phyloP scores from a whole-genome alignment of 2,329 filamentous ascomycete genomes.

The Ceratocystis cubensis region DNA sequence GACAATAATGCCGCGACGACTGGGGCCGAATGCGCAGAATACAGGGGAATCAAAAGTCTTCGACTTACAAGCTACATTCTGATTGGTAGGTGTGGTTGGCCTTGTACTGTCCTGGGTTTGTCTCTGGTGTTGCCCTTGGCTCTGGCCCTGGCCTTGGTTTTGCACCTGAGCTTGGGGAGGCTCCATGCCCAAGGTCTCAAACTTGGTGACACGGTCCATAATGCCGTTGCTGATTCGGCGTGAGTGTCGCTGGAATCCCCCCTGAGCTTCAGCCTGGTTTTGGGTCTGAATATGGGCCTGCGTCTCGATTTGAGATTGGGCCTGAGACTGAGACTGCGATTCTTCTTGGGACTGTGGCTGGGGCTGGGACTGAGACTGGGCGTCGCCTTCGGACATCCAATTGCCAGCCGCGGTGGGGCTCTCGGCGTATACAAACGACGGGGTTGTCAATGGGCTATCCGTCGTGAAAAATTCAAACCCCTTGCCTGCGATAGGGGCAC shows the following conservation, averaged over 20 bases:
- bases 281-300: constrained; percentile 33
- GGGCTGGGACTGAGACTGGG: constrained; percentile 24
- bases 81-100: constrained; percentile 24
- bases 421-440: constrained; percentile 39
- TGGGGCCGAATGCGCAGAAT: background rate
- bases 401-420: constrained; percentile 32
- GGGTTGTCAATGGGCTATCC: constrained; percentile 36
- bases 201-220: constrained; percentile 47
- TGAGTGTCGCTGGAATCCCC: constrained; percentile 21
- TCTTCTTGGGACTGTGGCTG: constrained; percentile 28
- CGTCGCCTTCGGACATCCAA: constrained; percentile 42
- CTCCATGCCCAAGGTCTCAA: constrained; percentile 37
- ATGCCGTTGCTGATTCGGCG: constrained; percentile 49
- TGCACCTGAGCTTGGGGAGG: constrained; percentile 8
- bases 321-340: constrained; percentile 4
- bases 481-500: constrained; percentile 28
- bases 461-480: constrained; percentile 40
- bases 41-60: background rate
- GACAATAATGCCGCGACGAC: background rate
- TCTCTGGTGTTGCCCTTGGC: constrained; percentile 4
- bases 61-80: constrained; percentile 46
- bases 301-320: constrained; percentile 27
- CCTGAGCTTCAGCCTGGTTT: constrained; percentile 29
- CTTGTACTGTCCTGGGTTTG: background rate
- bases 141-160: background rate